Conservation (phyloP, 345 rosid genomes). For the Trapa bicornis region DNA sequence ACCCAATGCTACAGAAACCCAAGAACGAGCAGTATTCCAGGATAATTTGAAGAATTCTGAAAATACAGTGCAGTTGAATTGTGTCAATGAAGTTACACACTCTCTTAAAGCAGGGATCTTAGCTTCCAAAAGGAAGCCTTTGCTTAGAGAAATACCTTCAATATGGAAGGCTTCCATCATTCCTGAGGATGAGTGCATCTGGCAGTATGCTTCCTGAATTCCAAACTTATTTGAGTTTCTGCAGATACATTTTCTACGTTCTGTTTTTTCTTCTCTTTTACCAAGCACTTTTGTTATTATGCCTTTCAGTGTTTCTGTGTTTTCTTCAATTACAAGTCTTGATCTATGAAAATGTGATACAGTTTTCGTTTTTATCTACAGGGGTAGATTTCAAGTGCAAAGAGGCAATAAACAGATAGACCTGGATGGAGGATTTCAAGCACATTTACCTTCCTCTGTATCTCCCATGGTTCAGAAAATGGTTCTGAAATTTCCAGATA, state of each 20-base stretch:
- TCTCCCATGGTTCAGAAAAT: conserved; percentile 68
- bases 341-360: not conserved
- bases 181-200: conserved; percentile 69
- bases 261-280: not conserved
- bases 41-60: conserved; percentile 29
- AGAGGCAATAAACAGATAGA: conserved; percentile 35
- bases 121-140: conserved; percentile 11
- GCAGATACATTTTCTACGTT: not conserved
- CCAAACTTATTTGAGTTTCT: no score
- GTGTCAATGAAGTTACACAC: conserved; percentile 12
- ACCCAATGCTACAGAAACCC: conserved; percentile 23
- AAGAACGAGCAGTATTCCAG: conserved; percentile 32
- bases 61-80: conserved; percentile 29
- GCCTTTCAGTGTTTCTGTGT: not conserved
- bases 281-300: no score
- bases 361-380: conserved; percentile 16
- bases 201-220: conserved; percentile 57
- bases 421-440: conserved; percentile 67
- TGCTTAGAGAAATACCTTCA: conserved; percentile 4
- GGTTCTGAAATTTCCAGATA: conserved; percentile 43
- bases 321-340: not conserved
- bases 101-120: conserved; percentile 21
- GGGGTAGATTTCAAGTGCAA: conserved; percentile 68
- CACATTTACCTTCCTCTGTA: conserved; percentile 59
- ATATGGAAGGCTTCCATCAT: conserved; percentile 35